These are phyloP conservation scores for Apiospora pterosperma DNA, from an alignment of 2,329 filamentous ascomycete species.

Conservation along the genomic window DNA sequence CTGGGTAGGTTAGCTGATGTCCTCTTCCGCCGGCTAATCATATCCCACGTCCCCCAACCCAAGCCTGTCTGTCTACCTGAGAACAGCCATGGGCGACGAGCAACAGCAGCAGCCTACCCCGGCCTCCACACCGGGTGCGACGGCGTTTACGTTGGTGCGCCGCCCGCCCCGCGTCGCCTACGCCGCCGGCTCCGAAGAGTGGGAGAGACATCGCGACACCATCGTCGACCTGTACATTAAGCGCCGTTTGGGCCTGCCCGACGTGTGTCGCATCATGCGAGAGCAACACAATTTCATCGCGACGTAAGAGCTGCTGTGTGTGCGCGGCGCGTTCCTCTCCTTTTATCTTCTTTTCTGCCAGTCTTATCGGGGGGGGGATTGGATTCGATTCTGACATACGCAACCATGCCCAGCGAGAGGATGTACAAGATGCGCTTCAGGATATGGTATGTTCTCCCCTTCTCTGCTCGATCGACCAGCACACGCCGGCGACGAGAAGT, in stretches of 20 bases:
- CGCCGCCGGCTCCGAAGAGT: slow-evolving; percentile 41
- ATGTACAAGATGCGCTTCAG: slow-evolving; percentile 3
- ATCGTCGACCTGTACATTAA: slow-evolving; percentile 40
- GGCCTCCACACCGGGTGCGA: background rate
- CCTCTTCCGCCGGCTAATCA: too few species aligned
- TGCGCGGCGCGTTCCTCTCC: background rate
- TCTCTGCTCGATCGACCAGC: background rate
- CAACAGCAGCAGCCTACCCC: background rate
- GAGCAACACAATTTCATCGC: slow-evolving; percentile 29
- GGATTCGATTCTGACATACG: background rate
- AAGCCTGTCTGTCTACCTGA: too few species aligned
- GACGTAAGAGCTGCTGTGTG: background rate
- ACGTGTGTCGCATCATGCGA: slow-evolving; percentile 38
- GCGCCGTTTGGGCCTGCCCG: slow-evolving; percentile 32
- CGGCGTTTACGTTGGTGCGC: background rate
- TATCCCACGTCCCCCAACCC: too few species aligned
- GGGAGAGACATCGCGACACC: slow-evolving; percentile 31
- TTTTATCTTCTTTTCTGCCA: background rate
- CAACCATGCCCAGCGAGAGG: background rate
- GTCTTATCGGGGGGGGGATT: too few species aligned
- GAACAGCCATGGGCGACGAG: background rate
- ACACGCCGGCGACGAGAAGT: background rate
- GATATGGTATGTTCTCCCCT: background rate
- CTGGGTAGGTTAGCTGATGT: too few species aligned
- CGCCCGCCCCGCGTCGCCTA: background rate